Evolutionary conservation across 371 early-diverging fungal species (phyloP), one percentile per base, ranked within the genome.

Genomic region (Haplosporangium sp.): DNA sequence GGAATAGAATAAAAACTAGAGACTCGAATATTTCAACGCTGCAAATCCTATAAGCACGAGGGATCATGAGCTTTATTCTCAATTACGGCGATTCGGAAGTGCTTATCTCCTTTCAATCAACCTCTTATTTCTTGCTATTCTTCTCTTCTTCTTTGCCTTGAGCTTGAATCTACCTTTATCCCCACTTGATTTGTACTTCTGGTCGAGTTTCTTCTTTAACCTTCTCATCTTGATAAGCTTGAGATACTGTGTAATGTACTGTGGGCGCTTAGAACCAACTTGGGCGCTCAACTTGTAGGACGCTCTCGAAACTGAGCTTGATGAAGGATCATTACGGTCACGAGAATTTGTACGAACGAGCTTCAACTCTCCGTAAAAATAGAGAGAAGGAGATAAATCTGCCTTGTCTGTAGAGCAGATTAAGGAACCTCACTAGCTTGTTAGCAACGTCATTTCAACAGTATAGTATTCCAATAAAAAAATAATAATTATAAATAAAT

Each of bases 351-450:
- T 45, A 10, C 72, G 72, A 13, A 72, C 69, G 9, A 77, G 52
- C 45, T 64, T 57, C 17, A 77, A 38, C 50, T 77, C 77, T 47
- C 77, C 69, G 50, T 69, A 77, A 65, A 77, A 77, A 61, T 77
- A 77, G 10, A 69, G 58, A 20, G 69, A 55, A 7, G 77, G 77
- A 0, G 77, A 72, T 17, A 72, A 53, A 38, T 44, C 27, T 13
- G 56, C 61, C 42, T 65, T 67, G 38, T 50, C 77, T 77, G 37
- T 8, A 40, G 39, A 56, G 27, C 8, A 53, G 5, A 50, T 34
- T 40, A 42, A 59, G 45, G 45, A 39, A 34, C 35, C 19, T 17
- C 52, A n/a, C 19, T 8, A 52, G 20, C 52, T 9, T 52, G 52
- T 52, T 52, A 64, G 45, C 13, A 52, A 62, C 52, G 17, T 17